These are phyloP conservation scores for Xylariaceae sp. DNA, from an alignment of 2,329 filamentous ascomycete species.

Conservation along the genomic window DNA sequence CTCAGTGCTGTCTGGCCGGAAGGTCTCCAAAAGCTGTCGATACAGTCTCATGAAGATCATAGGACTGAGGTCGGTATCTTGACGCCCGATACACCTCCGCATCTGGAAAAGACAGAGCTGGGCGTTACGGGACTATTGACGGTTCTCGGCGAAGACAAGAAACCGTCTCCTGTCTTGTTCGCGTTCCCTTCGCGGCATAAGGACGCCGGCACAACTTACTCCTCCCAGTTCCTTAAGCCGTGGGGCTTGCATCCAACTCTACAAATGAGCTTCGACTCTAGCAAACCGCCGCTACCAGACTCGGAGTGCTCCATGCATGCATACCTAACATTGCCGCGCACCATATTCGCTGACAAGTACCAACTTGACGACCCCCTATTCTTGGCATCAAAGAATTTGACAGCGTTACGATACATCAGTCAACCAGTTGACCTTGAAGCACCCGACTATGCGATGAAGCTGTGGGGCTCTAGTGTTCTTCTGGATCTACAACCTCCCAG, in stretches of 20 bases:
- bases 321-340: conserved; percentile 75
- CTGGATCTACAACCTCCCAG: conserved; percentile 63
- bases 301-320: conserved; percentile 68
- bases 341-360: conserved; percentile 82
- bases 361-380: conserved; percentile 74
- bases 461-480: conserved; percentile 76
- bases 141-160: conserved; percentile 68
- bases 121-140: conserved; percentile 73
- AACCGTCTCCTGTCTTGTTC: conserved; percentile 72
- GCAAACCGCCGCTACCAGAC: conserved; percentile 45
- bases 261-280: conserved; percentile 57
- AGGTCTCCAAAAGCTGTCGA: conserved; percentile 36
- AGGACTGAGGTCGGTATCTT: conserved; percentile 79
- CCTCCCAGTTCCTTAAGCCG: conserved; percentile 59
- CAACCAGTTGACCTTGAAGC: conserved; percentile 86
- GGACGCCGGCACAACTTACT: conserved; percentile 54
- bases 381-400: conserved; percentile 73
- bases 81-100: conserved; percentile 54
- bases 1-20: conserved; percentile 61
- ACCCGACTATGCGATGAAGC: conserved; percentile 68
- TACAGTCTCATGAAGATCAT: conserved; percentile 40
- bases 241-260: conserved; percentile 81
- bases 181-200: conserved; percentile 75
- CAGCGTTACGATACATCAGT: conserved; percentile 60
- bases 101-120: conserved; percentile 64